Conservation (phyloP, 2,329 filamentous ascomycete species). For the Colletotrichum tanaceti region DNA sequence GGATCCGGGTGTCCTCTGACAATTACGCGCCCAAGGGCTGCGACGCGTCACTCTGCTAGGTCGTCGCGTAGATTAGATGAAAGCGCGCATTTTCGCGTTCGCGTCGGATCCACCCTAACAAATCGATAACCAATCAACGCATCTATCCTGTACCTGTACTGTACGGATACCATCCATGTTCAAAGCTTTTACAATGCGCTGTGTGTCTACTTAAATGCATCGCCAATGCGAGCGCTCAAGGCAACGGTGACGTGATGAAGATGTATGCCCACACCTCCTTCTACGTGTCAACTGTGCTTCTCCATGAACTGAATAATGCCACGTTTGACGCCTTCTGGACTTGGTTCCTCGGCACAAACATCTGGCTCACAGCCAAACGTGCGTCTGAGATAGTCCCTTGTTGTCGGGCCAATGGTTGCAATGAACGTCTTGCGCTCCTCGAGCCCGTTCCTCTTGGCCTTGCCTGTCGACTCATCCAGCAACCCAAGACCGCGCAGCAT, state of each 20-base stretch:
- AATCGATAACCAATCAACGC: conserved; percentile 24
- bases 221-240: neutral
- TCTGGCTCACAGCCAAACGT: conserved; percentile 77
- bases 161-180: neutral
- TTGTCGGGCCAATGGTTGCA: conserved; percentile 94
- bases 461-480: conserved; percentile 60
- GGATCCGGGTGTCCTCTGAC: neutral
- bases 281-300: neutral
- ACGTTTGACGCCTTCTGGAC: conserved; percentile 79
- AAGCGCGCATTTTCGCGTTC: conserved; percentile 30
- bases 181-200: too few species aligned
- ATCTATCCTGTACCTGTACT: neutral
- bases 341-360: conserved; percentile 85
- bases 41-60: neutral
- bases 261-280: neutral
- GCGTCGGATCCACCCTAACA: neutral
- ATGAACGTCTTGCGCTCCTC: conserved; percentile 67
- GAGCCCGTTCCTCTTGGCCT: conserved; percentile 45
- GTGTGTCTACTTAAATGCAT: neutral
- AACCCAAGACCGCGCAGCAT: conserved; percentile 67
- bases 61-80: neutral
- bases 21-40: conserved; percentile 21
- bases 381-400: conserved; percentile 75
- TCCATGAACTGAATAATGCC: conserved; percentile 68
- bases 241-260: neutral